Percentiles rank a stretch among this genome's conserved stretches.
These are phyloP conservation scores for Eimeria falciformis DNA, from an alignment of 169 alveolate genomes.

Conservation along the genomic window DNA sequence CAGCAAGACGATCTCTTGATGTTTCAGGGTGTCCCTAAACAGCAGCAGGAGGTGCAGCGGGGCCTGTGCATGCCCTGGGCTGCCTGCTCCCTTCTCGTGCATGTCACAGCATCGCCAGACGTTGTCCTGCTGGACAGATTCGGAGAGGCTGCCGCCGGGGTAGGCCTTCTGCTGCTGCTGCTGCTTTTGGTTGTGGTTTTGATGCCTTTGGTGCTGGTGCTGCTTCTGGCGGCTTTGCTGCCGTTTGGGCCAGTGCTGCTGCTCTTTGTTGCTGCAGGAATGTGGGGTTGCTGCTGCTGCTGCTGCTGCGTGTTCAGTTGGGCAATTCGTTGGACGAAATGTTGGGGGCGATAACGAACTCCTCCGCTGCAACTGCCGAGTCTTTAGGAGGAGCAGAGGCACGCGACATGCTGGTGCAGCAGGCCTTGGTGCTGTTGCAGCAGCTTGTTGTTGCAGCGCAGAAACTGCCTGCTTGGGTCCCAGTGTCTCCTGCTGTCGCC, in stretches of 20 bases:
- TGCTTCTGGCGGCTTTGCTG: background rate
- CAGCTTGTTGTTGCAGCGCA: constrained; percentile 19
- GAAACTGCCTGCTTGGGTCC: constrained; percentile 58
- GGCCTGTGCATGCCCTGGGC: constrained; percentile 44
- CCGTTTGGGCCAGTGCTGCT: constrained; percentile 5
- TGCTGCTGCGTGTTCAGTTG: constrained; percentile 31
- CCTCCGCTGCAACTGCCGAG: constrained; percentile 39
- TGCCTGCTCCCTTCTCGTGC: constrained; percentile 65
- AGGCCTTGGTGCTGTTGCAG: constrained; percentile 51
- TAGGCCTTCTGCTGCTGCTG: constrained; percentile 32
- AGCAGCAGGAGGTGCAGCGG: constrained; percentile 1
- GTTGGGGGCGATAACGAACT: constrained; percentile 34
- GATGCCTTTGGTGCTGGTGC: constrained; percentile 21
- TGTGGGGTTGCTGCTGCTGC: constrained; percentile 1
- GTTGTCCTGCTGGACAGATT: constrained; percentile 70
- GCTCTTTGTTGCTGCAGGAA: constrained; percentile 38
- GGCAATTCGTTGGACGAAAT: constrained; percentile 65
- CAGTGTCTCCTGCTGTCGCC: constrained; percentile 42
- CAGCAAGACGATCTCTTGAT: constrained; percentile 48
- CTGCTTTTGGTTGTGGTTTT: background rate
- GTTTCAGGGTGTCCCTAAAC: background rate
- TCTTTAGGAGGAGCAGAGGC: constrained; percentile 33
- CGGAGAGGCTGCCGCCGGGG: constrained; percentile 77
- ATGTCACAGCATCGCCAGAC: constrained; percentile 61
- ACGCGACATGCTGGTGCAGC: constrained; percentile 38